A percentile compares a stretch with the other conserved stretches of the same genome.
These are phyloP conservation scores for Irpex sp. DNA, from an alignment of 1,284 basidiomycete genomes.

Conservation along the genomic window DNA sequence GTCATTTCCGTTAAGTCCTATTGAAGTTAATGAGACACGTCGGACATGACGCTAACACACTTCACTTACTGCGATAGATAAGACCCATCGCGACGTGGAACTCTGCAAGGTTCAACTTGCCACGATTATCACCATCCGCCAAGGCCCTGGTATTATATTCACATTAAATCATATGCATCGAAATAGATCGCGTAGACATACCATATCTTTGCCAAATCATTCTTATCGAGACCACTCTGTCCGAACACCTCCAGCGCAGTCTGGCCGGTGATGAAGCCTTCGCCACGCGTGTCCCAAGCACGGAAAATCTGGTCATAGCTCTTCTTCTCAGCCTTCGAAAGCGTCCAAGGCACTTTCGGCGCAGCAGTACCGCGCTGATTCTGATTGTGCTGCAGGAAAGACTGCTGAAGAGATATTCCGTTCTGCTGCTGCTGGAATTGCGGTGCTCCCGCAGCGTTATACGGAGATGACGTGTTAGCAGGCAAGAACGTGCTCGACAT, in stretches of 20 bases:
- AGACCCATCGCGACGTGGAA: conserved; percentile 99
- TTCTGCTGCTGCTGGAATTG: conserved; percentile 61
- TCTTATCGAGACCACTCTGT: conserved; percentile 85
- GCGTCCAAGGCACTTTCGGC: conserved; percentile 85
- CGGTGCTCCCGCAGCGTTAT: conserved; percentile 56
- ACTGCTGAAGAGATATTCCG: conserved; percentile 63
- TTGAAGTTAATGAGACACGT: background rate
- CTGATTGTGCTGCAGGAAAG: conserved; percentile 79
- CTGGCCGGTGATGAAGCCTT: conserved; percentile 86
- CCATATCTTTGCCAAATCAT: conserved; percentile 96
- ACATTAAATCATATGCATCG: background rate
- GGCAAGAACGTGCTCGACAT: conserved; percentile 89
- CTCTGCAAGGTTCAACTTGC: conserved; percentile 92
- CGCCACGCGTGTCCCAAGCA: conserved; percentile 85
- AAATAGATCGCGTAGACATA: conserved; percentile 26
- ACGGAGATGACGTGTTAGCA: conserved; percentile 60
- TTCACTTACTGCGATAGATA: conserved; percentile 85
- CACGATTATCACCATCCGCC: conserved; percentile 87
- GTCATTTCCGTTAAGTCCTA: conserved; percentile 89
- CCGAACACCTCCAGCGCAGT: conserved; percentile 94
- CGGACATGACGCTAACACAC: background rate
- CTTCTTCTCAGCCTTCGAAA: conserved; percentile 92
- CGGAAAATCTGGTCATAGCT: conserved; percentile 96
- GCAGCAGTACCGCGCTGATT: conserved; percentile 64
- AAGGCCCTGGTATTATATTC: conserved; percentile 54